These are phyloP conservation scores for Pythium scleroteichum DNA, from an alignment of 352 stramenopile species.

Conservation along the genomic window DNA sequence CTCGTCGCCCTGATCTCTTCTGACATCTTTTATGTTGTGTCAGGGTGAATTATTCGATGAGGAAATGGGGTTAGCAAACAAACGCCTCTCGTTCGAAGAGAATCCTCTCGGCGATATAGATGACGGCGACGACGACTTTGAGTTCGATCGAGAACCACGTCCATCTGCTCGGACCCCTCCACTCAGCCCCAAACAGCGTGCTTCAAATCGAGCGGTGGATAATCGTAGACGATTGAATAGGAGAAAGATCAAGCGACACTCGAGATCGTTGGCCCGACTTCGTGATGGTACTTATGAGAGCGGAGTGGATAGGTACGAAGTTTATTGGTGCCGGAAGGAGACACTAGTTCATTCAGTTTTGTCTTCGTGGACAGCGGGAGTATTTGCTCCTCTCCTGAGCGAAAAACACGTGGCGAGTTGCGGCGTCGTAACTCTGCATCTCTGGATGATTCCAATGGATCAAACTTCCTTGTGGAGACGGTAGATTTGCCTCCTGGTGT, in stretches of 20 bases:
- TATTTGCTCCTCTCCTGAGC: conserved; percentile 76
- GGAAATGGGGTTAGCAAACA: conserved; percentile 53
- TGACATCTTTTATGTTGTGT: too few species aligned
- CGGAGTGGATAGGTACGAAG: conserved; percentile 70
- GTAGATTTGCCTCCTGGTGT: conserved; percentile 84
- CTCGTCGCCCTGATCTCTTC: too few species aligned
- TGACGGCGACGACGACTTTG: conserved; percentile 87
- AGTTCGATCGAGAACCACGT: conserved; percentile 80
- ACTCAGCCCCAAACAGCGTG: conserved; percentile 55
- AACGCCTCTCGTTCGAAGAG: conserved; percentile 80
- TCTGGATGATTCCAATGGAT: conserved; percentile 62
- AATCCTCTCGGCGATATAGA: conserved; percentile 71
- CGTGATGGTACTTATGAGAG: conserved; percentile 73
- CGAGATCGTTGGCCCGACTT: conserved; percentile 51
- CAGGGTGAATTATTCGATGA: conserved; percentile 84
- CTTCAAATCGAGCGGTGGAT: conserved; percentile 36
- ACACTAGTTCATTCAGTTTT: neutral
- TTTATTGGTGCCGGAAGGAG: neutral
- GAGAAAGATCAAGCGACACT: conserved; percentile 53
- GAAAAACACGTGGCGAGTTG: conserved; percentile 47
- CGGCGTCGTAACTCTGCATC: conserved; percentile 44
- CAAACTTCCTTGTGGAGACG: conserved; percentile 88
- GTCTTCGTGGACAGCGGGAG: conserved; percentile 35
- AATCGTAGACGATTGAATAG: conserved; percentile 47
- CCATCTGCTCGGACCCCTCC: conserved; percentile 47